Evolutionary conservation across 441 rosid species (phyloP), one percentile per base, ranked within the genome.

Genomic region (Adansonia gregorii): DNA sequence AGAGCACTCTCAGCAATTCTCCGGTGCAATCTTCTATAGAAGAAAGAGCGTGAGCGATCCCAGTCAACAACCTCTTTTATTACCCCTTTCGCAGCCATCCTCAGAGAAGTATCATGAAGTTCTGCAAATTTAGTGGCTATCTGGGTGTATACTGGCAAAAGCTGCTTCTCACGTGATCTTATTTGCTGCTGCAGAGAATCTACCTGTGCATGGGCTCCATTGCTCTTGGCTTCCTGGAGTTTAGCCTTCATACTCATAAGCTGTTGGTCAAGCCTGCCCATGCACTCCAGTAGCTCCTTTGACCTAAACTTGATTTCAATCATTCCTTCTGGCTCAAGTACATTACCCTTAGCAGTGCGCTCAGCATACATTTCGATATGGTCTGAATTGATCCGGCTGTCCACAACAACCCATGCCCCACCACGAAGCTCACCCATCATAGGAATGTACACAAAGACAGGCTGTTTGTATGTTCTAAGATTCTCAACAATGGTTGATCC

Each of bases 391-490:
- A 97, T 97, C 86, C 82, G 89, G 83, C 99, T 94, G 74, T 94
- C 98, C 72, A 97, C 95, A 77, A 97, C 99, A 49, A 92, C 99
- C 99, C 98, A 97, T 8, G 99, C 98, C 68, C 99, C 99, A 58
- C 99, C 99, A 63, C 99, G 98, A 78, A 97, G 94, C 86, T 97
- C 99, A 66, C 97, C 97, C 98, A 94, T 94, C 95, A 86, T 92
- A 9, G 99, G 99, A 78, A 97, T 94, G 89, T 94, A 97, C 15
- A 97, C 97, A 82, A 93, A 97, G 80, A 97, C 98, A 55, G 99
- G 99, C 82, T 94, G 98, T 56, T 88, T 92, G 90, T 97, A 97
- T 14, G 97, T 93, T 85, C 99, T 87, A 77, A 97, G 94, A 82
- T 97, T 97, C 90, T 97, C 98, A 27, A 97, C 99, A 55, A 97